phyloP scores from a whole-genome alignment of 2,329 filamentous ascomycete species.

The Trichothecium sympodiale region DNA sequence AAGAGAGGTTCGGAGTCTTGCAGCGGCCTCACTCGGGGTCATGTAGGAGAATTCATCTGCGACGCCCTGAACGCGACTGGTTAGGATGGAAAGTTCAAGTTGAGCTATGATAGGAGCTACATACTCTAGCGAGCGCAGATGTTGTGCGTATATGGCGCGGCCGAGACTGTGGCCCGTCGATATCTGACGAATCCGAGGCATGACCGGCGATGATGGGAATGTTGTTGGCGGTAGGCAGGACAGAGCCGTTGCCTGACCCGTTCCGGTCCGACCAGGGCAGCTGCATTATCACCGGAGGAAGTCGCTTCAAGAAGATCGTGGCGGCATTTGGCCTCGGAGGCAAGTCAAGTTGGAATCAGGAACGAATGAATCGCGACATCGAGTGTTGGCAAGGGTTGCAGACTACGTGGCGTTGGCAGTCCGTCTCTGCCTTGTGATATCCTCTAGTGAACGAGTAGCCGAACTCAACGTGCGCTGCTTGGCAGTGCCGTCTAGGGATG shows the following conservation, averaged over 20 bases:
- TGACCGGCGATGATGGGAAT: slow-evolving; percentile 21
- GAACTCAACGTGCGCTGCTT: no score
- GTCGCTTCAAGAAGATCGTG: slow-evolving; percentile 5
- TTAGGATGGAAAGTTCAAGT: no score
- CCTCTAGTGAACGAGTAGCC: no score
- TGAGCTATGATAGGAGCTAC: slow-evolving; percentile 6
- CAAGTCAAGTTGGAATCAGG: no score
- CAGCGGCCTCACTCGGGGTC: slow-evolving; percentile 67
- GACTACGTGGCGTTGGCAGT: no score
- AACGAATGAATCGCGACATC: no score
- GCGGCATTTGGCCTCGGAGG: no score
- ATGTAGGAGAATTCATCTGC: slow-evolving; percentile 56
- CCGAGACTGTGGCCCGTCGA: slow-evolving; percentile 15
- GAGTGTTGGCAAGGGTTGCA: no score
- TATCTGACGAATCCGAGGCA: slow-evolving; percentile 12
- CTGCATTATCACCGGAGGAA: slow-evolving; percentile 20
- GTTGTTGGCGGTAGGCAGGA: slow-evolving; percentile 20
- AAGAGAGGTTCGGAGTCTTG: slow-evolving; percentile 71
- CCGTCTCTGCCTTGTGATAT: no score
- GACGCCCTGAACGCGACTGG: slow-evolving; percentile 27
- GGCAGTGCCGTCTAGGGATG: no score
- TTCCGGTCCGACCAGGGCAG: slow-evolving; percentile 24
- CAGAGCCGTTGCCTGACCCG: slow-evolving; percentile 17
- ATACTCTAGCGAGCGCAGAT: slow-evolving; percentile 45
- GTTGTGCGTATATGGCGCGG: slow-evolving; percentile 34